phyloP scores from a whole-genome alignment of 2,329 filamentous ascomycete genomes.

The Pestalotiopsis fici region DNA sequence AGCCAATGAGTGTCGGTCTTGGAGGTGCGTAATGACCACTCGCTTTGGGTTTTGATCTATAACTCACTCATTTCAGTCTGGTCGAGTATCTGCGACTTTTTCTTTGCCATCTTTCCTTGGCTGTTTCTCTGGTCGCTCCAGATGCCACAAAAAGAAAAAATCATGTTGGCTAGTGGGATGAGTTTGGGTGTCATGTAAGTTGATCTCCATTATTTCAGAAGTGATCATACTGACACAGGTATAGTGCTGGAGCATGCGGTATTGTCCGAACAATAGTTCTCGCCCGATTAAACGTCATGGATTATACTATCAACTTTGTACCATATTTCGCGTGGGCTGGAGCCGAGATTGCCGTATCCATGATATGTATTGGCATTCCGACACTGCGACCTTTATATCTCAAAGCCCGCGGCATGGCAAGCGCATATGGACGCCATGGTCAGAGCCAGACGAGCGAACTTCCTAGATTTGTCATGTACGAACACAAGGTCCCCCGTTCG shows the following conservation, averaged over 20 bases:
- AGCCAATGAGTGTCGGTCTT: constrained; percentile 36
- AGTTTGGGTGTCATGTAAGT: constrained; percentile 28
- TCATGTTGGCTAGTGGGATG: constrained; percentile 27
- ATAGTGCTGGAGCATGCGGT: constrained; percentile 34
- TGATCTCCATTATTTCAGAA: background rate
- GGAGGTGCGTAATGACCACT: constrained; percentile 24
- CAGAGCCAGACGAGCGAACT: constrained; percentile 19
- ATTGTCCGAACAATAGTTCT: constrained; percentile 29
- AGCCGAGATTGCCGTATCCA: constrained; percentile 27
- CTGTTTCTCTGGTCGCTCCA: constrained; percentile 24
- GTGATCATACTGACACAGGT: background rate
- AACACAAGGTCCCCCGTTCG: constrained; percentile 13
- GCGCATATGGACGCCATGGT: constrained; percentile 14
- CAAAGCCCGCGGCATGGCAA: constrained; percentile 21
- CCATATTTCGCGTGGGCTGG: constrained; percentile 30
- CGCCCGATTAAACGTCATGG: constrained; percentile 23
- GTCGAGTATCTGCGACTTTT: constrained; percentile 34
- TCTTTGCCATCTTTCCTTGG: constrained; percentile 27
- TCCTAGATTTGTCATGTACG: constrained; percentile 27
- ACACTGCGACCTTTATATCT: constrained; percentile 27
- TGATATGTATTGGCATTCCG: constrained; percentile 27
- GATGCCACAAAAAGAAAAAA: constrained; percentile 27
- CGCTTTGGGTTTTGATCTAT: background rate
- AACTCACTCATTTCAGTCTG: constrained; percentile 23
- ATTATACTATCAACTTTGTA: constrained; percentile 30